Conservation (phyloP, 257 asterid genomes). For the Salvia splendens region DNA sequence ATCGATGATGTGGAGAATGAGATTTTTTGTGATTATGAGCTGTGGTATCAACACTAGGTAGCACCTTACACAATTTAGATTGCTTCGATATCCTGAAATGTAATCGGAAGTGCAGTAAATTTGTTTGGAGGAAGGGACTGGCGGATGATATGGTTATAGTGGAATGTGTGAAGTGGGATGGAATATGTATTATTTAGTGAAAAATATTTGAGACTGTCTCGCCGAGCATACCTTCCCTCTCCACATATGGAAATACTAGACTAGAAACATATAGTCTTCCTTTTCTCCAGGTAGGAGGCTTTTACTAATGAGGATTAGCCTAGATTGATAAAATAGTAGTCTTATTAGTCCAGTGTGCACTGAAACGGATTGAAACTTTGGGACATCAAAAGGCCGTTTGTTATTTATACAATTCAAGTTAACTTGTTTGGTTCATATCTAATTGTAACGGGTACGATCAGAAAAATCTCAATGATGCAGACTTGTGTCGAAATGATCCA, state of each 20-base stretch:
- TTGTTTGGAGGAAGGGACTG: background rate
- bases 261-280: constrained; percentile 4
- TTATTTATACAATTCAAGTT: too few species aligned
- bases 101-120: constrained; percentile 3
- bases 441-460: too few species aligned
- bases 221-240: constrained; percentile 3
- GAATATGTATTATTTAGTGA: constrained; percentile 1
- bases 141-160: background rate
- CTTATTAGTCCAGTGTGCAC: too few species aligned
- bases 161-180: background rate
- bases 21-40: constrained; percentile 2
- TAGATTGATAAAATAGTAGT: too few species aligned
- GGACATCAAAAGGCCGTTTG: too few species aligned
- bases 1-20: constrained; percentile 7
- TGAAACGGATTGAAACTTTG: too few species aligned
- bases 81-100: constrained; percentile 19
- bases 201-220: constrained; percentile 11
- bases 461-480: too few species aligned
- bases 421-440: too few species aligned
- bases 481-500: constrained; percentile 12
- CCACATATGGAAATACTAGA: constrained; percentile 1
- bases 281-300: background rate
- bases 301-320: too few species aligned
- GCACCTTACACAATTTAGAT: constrained; percentile 3
- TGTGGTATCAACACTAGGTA: background rate